Percentiles rank a stretch among this genome's conserved stretches.
These are phyloP conservation scores for Emmonsia crescens DNA, from an alignment of 2,329 filamentous ascomycete species.

Conservation along the genomic window DNA sequence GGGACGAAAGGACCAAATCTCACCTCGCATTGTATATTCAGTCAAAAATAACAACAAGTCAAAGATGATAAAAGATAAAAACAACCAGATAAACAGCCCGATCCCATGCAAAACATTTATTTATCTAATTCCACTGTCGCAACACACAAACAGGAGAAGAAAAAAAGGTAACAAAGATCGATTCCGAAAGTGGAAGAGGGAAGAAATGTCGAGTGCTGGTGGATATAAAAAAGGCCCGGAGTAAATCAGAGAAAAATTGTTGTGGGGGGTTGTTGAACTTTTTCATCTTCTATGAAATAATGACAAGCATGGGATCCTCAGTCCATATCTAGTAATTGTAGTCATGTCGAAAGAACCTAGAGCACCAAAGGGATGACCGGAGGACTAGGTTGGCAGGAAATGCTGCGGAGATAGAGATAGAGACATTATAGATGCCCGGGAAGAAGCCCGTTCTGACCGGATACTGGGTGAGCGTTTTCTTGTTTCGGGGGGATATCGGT, in stretches of 20 bases:
- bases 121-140: too few relatives aligned
- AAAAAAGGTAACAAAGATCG: not conserved
- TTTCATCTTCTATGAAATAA: too few relatives aligned
- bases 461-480: not conserved
- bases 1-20: too few relatives aligned
- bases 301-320: too few relatives aligned
- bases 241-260: too few relatives aligned
- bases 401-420: not conserved
- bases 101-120: not conserved
- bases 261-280: too few relatives aligned
- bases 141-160: not conserved
- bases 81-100: not conserved
- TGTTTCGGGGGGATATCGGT: not conserved
- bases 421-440: not conserved
- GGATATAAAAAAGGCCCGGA: too few relatives aligned
- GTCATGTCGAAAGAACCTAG: too few relatives aligned
- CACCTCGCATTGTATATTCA: not conserved
- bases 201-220: too few relatives aligned
- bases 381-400: not conserved
- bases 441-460: not conserved
- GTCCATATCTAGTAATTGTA: too few relatives aligned
- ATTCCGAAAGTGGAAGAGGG: not conserved
- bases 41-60: not conserved
- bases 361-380: not conserved
- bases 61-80: not conserved